Evolutionary conservation across 2,329 filamentous ascomycete species (phyloP).

Genomic region (Periconia sp.): DNA sequence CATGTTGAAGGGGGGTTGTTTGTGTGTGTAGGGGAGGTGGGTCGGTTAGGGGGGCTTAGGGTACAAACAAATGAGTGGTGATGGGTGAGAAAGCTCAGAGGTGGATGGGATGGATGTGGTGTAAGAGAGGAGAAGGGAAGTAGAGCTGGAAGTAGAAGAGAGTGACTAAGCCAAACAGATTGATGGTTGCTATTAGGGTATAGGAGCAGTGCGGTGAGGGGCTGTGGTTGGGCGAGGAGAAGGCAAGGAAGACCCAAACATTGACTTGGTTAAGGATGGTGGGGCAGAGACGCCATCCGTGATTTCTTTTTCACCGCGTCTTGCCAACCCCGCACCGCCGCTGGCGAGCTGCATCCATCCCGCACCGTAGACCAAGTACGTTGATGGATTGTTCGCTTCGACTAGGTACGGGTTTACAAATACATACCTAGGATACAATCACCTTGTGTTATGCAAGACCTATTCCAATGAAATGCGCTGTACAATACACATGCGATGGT

Average conservation of each 20-base stretch:
- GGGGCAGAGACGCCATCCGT: slow-evolving; percentile 9
- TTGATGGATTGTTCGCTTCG: too few relatives aligned
- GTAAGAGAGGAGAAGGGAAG: slow-evolving; percentile 16
- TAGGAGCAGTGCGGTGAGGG: slow-evolving; percentile 7
- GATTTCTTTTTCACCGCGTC: slow-evolving; percentile 6
- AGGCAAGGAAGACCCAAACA: slow-evolving; percentile 5
- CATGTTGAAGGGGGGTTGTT: slow-evolving; percentile 37
- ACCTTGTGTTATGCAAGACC: too few relatives aligned
- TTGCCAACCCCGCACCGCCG: slow-evolving; percentile 10
- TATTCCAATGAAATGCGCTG: too few relatives aligned
- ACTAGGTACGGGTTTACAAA: too few relatives aligned
- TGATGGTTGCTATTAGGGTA: neutral
- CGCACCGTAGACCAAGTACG: too few relatives aligned
- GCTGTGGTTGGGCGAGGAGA: slow-evolving; percentile 16
- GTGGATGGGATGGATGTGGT: slow-evolving; percentile 2
- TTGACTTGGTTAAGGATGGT: slow-evolving; percentile 8
- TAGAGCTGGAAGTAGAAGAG: slow-evolving; percentile 15
- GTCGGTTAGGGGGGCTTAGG: slow-evolving; percentile 19
- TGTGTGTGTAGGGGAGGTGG: slow-evolving; percentile 17
- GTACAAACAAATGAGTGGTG: neutral
- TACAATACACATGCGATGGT: too few relatives aligned
- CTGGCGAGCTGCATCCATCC: neutral
- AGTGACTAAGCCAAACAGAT: slow-evolving; percentile 23
- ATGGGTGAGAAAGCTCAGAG: neutral
- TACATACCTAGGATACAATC: too few relatives aligned